phyloP scores from a whole-genome alignment of 2,329 filamentous ascomycete genomes.

The Colletotrichum echinochloae region DNA sequence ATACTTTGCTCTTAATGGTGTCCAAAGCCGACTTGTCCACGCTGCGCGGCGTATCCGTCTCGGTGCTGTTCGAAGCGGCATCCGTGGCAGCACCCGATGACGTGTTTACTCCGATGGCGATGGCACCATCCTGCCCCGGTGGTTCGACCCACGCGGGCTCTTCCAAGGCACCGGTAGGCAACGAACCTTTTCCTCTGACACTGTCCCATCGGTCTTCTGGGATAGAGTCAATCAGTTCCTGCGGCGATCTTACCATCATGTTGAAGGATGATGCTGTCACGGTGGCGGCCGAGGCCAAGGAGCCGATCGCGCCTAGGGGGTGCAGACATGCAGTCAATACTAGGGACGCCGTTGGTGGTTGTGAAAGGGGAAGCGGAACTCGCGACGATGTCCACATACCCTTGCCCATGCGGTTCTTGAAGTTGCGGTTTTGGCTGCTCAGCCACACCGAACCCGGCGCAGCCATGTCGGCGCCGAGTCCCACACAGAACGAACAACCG shows the following conservation, averaged over 20 bases:
- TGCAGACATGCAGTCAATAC: too few relatives aligned
- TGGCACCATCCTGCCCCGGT: constrained; percentile 10
- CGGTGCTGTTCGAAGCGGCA: too few relatives aligned
- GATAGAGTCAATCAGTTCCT: constrained; percentile 47
- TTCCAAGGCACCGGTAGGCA: constrained; percentile 4
- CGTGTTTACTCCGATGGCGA: not conserved
- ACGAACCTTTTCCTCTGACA: constrained; percentile 43
- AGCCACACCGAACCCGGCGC: constrained; percentile 57
- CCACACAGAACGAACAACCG: constrained; percentile 59
- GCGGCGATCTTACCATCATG: constrained; percentile 57
- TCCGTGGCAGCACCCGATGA: not conserved
- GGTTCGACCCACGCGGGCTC: constrained; percentile 24
- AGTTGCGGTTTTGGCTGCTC: constrained; percentile 60
- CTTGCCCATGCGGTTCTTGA: constrained; percentile 58
- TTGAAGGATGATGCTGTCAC: constrained; percentile 60
- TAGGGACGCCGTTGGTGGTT: not conserved
- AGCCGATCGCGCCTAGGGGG: constrained; percentile 49
- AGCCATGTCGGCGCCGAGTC: constrained; percentile 56
- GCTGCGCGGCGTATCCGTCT: too few relatives aligned
- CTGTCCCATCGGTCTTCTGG: constrained; percentile 38
- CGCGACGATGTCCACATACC: constrained; percentile 43
- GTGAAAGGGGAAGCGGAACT: too few relatives aligned
- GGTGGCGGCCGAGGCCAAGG: constrained; percentile 58
- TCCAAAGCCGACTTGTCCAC: not conserved
- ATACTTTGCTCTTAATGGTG: constrained; percentile 38